These are phyloP conservation scores for Ulmus americana DNA, from an alignment of 331 rosid species.

Conservation along the genomic window DNA sequence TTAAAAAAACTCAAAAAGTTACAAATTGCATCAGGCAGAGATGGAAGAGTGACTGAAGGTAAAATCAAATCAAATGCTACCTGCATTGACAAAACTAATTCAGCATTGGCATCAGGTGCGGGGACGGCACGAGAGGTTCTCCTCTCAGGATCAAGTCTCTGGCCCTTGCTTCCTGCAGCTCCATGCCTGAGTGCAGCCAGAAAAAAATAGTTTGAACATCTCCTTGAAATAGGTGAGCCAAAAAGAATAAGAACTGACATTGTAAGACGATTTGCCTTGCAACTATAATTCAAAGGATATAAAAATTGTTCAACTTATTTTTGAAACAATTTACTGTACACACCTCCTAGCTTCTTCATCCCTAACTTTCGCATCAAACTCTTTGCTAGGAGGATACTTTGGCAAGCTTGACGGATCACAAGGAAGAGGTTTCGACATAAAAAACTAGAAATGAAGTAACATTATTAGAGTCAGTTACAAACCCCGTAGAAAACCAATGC, in stretches of 20 bases:
- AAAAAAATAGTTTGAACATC: constrained; percentile 17
- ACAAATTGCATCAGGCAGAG: not conserved
- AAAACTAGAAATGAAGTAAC: constrained; percentile 43
- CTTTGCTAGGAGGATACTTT: constrained; percentile 98
- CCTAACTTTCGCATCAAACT: constrained; percentile 87
- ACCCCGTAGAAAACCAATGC: not conserved
- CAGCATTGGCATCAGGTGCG: constrained; percentile 98
- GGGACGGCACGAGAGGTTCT: constrained; percentile 75
- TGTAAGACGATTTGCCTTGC: not conserved
- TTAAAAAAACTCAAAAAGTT: not conserved
- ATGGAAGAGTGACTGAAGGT: not conserved
- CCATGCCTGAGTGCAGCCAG: constrained; percentile 61
- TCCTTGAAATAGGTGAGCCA: constrained; percentile 6
- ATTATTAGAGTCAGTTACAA: not conserved
- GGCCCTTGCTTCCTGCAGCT: constrained; percentile 72
- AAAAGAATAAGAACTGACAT: not conserved
- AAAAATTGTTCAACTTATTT: not conserved
- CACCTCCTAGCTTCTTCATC: constrained; percentile 97
- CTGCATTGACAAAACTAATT: constrained; percentile 83
- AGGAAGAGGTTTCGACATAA: constrained; percentile 77
- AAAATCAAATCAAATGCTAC: constrained; percentile 27
- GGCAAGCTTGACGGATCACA: constrained; percentile 94
- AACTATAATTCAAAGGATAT: not conserved
- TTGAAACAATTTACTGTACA: not conserved
- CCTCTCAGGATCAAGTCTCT: constrained; percentile 64